Conservation (phyloP, 768 basidiomycete genomes). For the Mycena floridula region DNA sequence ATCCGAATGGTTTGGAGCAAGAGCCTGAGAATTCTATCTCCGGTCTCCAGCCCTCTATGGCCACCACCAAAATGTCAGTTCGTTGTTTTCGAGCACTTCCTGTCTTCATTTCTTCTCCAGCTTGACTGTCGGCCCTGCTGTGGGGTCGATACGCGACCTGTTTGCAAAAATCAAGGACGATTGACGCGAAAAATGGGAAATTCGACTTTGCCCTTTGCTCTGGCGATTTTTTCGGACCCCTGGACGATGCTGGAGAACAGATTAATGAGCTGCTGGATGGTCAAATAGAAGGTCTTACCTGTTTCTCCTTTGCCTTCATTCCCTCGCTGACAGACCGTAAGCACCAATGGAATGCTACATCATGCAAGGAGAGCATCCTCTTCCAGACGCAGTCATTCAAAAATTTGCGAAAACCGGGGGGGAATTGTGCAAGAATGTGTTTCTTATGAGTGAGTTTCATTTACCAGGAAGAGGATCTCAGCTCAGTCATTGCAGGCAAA, state of each 20-base stretch:
- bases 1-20: no score
- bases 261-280: constrained; percentile 60
- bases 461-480: background rate
- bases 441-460: constrained; percentile 67
- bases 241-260: constrained; percentile 29
- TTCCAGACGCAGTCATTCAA: constrained; percentile 69
- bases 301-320: constrained; percentile 7
- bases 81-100: background rate
- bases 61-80: no score
- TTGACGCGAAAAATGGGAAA: constrained; percentile 89
- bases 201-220: constrained; percentile 79
- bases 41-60: no score
- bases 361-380: constrained; percentile 76
- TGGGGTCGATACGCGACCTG: constrained; percentile 67
- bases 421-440: constrained; percentile 77
- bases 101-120: constrained; percentile 18
- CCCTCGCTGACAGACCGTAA: constrained; percentile 22
- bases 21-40: no score
- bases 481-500: constrained; percentile 59
- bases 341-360: constrained; percentile 90
- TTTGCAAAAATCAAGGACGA: constrained; percentile 75
- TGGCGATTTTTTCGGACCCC: constrained; percentile 81
- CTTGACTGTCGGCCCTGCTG: constrained; percentile 76
- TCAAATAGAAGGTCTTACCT: constrained; percentile 50
- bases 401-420: constrained; percentile 73